Evolutionary conservation across 2,329 filamentous ascomycete species (phyloP).

Genomic region (Clonostachys solani): DNA sequence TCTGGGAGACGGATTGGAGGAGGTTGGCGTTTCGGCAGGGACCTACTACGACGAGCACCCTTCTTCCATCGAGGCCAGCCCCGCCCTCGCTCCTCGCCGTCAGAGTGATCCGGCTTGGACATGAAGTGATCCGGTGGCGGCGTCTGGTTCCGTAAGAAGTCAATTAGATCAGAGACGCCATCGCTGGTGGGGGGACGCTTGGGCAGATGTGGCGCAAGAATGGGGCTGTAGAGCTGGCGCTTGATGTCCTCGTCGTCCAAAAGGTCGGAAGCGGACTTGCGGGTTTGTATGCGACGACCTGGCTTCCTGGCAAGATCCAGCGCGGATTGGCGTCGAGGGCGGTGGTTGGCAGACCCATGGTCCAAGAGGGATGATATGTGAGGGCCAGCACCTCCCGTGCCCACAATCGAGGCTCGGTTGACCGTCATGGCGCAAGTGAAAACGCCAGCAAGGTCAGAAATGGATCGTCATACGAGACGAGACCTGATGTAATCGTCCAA

Average conservation of each 20-base stretch:
- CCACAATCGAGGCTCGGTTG: no score
- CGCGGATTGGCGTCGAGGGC: no score
- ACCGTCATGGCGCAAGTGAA: no score
- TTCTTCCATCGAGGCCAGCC: slow-evolving; percentile 35
- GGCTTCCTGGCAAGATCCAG: no score
- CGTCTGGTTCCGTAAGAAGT: slow-evolving; percentile 44
- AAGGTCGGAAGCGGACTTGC: slow-evolving; percentile 2
- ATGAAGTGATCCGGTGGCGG: slow-evolving; percentile 46
- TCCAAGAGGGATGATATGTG: no score
- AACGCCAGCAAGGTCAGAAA: no score
- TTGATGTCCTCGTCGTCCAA: slow-evolving; percentile 6
- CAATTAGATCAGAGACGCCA: slow-evolving; percentile 30
- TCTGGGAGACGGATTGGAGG: slow-evolving; percentile 42
- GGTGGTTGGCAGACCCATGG: no score
- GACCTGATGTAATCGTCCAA: no score
- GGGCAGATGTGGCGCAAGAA: not conserved
- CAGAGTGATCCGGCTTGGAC: slow-evolving; percentile 31
- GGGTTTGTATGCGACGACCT: no score
- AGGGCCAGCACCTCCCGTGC: no score
- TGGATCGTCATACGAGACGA: no score
- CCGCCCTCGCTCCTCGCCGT: slow-evolving; percentile 24
- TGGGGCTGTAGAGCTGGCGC: not conserved
- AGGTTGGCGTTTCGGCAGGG: slow-evolving; percentile 14
- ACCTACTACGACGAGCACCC: slow-evolving; percentile 30
- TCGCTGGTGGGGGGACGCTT: slow-evolving; percentile 10